Conservation (phyloP, 495 filamentous ascomycete species). For the Ramalina peruviana region DNA sequence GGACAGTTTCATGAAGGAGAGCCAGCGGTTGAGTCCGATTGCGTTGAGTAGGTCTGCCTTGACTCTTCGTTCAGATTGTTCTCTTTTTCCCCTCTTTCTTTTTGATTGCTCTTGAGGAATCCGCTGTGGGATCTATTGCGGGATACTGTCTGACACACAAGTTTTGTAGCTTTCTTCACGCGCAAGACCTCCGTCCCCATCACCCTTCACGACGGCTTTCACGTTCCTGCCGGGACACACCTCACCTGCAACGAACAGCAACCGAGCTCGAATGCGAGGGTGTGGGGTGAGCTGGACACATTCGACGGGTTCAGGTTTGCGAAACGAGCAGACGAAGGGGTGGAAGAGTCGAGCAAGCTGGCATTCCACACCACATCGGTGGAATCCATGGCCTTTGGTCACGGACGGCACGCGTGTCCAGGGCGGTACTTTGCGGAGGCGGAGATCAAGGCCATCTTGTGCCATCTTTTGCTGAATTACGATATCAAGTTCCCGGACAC, state of each 20-base stretch:
- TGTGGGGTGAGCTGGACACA: not conserved
- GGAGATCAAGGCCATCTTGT: slow-evolving; percentile 19
- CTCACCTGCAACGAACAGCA: not conserved
- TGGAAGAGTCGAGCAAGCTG: slow-evolving; percentile 1
- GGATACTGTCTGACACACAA: no score
- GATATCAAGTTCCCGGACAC: slow-evolving; percentile 17
- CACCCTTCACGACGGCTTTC: not conserved
- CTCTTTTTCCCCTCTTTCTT: no score
- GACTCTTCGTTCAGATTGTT: no score
- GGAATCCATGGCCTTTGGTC: slow-evolving; percentile 13
- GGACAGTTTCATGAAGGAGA: slow-evolving; percentile 4
- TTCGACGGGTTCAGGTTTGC: slow-evolving; percentile 3
- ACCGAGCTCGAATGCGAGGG: not conserved
- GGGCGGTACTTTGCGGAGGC: slow-evolving; percentile 16
- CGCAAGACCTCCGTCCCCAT: not conserved
- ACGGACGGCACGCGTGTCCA: slow-evolving; percentile 12
- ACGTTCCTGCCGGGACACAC: not conserved
- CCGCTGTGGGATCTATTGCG: no score
- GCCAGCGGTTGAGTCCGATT: slow-evolving; percentile 3
- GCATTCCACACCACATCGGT: slow-evolving; percentile 13
- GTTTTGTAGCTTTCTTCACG: not conserved
- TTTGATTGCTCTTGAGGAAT: no score
- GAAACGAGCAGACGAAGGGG: slow-evolving; percentile 5
- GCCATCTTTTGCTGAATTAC: slow-evolving; percentile 15
- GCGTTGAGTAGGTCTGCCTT: not conserved